Conservation (phyloP, 176 grass and related monocot species). For the Aegilops speltoides region DNA sequence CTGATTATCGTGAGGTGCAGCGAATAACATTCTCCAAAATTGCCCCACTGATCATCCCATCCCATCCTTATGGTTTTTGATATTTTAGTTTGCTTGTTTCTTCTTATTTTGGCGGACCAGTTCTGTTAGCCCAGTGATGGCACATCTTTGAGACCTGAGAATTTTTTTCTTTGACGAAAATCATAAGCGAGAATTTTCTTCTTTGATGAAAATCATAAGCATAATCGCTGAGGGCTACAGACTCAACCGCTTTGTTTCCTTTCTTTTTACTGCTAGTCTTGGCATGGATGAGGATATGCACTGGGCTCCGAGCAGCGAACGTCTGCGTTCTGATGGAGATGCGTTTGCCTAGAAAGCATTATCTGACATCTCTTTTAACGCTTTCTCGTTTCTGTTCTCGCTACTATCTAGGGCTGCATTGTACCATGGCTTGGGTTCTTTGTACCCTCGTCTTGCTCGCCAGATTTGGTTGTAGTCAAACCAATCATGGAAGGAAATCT, state of each 20-base stretch:
- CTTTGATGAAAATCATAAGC: constrained; percentile 75
- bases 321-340: constrained; percentile 64
- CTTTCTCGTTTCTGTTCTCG: fast-evolving
- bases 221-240: constrained; percentile 59
- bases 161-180: constrained; percentile 68
- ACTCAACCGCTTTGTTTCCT: background rate
- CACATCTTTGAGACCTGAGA: constrained; percentile 99
- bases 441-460: constrained; percentile 44
- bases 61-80: background rate
- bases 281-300: constrained; percentile 80
- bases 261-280: background rate
- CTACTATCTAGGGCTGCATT: constrained; percentile 31
- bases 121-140: constrained; percentile 65
- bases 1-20: constrained; percentile 46
- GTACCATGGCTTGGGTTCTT: constrained; percentile 45
- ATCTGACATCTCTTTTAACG: constrained; percentile 38
- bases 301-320: constrained; percentile 81
- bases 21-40: constrained; percentile 91
- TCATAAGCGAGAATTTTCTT: constrained; percentile 71
- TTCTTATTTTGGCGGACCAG: background rate
- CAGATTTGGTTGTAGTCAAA: constrained; percentile 48
- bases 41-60: background rate
- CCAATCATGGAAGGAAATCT: constrained; percentile 49
- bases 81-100: background rate
- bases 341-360: constrained; percentile 96